These are phyloP conservation scores for Berkeleyomyces basicola DNA, from an alignment of 2,329 filamentous ascomycete genomes.

Conservation along the genomic window DNA sequence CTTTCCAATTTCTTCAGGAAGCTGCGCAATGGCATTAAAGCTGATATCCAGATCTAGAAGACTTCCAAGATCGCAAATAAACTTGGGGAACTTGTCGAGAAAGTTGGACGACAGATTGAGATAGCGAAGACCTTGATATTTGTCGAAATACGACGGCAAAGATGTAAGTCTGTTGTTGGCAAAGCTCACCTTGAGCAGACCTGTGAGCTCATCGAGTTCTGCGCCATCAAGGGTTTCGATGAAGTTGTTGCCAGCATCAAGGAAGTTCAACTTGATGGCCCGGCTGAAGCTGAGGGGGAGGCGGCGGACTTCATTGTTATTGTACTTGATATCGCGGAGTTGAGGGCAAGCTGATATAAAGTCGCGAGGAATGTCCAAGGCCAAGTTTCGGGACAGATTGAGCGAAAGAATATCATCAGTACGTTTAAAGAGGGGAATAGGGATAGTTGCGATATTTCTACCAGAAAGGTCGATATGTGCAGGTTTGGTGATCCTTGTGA, in stretches of 20 bases:
- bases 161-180: constrained; percentile 79
- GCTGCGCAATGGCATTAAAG: constrained; percentile 72
- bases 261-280: constrained; percentile 64
- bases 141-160: constrained; percentile 66
- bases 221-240: constrained; percentile 76
- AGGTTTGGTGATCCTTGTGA: constrained; percentile 74
- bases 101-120: constrained; percentile 92
- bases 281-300: constrained; percentile 71
- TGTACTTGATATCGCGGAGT: constrained; percentile 87
- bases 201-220: constrained; percentile 56
- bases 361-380: constrained; percentile 82
- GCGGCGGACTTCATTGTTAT: constrained; percentile 79
- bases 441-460: constrained; percentile 83
- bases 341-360: constrained; percentile 90
- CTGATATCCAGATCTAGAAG: constrained; percentile 89
- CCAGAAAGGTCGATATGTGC: constrained; percentile 86
- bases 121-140: constrained; percentile 62
- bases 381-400: constrained; percentile 83
- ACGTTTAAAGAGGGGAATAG: constrained; percentile 83
- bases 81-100: constrained; percentile 66
- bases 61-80: constrained; percentile 65
- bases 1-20: constrained; percentile 65
- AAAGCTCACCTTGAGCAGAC: constrained; percentile 74
- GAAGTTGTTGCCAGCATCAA: constrained; percentile 90
- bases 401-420: constrained; percentile 85